Conservation (phyloP, 2,329 filamentous ascomycete genomes). For the Waltergamsia citrina region DNA sequence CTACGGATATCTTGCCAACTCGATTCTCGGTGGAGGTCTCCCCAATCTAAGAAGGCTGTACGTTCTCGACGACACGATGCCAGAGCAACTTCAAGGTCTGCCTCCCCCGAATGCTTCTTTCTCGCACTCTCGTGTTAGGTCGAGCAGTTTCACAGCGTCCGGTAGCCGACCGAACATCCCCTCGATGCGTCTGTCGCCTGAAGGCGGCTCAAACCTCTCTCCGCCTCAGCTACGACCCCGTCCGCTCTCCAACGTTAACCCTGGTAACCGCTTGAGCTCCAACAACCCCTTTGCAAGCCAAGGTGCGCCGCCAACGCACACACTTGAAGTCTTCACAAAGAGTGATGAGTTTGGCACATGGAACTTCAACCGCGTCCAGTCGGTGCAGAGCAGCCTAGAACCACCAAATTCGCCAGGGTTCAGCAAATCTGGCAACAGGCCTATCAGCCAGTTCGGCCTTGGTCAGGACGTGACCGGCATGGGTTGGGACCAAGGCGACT, state of each 20-base stretch:
- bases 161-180: neutral
- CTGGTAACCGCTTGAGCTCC: constrained; percentile 41
- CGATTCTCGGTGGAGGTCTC: constrained; percentile 65
- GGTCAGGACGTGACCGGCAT: constrained; percentile 37
- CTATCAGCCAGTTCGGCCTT: constrained; percentile 48
- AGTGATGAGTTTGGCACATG: constrained; percentile 48
- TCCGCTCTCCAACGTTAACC: constrained; percentile 16
- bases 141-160: constrained; percentile 11
- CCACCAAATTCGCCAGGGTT: neutral
- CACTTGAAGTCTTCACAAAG: constrained; percentile 52
- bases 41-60: constrained; percentile 70
- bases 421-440: constrained; percentile 25
- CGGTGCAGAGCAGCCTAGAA: constrained; percentile 9
- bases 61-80: constrained; percentile 76
- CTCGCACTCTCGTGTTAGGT: constrained; percentile 17
- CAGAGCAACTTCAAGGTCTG: constrained; percentile 64
- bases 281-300: constrained; percentile 43
- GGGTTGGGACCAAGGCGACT: constrained; percentile 42
- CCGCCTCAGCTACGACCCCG: constrained; percentile 15
- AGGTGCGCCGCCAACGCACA: constrained; percentile 34
- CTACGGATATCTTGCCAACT: constrained; percentile 80
- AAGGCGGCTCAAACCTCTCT: constrained; percentile 13
- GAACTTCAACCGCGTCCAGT: constrained; percentile 44
- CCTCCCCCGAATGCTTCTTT: constrained; percentile 49
- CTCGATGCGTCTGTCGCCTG: constrained; percentile 6